phyloP scores from a whole-genome alignment of 1,284 basidiomycete genomes.

The Hymenochaete sp. region DNA sequence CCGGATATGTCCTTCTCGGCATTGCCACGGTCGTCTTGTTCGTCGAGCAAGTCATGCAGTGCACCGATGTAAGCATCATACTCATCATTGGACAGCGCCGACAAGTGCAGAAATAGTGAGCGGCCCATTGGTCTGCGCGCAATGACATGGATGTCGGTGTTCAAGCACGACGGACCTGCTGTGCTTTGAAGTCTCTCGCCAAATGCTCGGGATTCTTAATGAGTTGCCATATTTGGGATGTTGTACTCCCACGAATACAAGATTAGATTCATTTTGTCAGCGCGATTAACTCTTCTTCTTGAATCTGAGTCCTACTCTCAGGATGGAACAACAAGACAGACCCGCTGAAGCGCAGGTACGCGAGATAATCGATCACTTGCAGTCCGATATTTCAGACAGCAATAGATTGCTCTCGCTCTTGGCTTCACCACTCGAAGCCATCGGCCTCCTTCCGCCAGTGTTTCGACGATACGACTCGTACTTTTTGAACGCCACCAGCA shows the following conservation, averaged over 20 bases:
- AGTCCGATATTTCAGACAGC: slow-evolving; percentile 42
- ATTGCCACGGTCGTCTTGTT: slow-evolving; percentile 34
- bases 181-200: no score
- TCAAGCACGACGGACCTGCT: no score
- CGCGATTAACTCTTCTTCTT: no score
- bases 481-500: slow-evolving; percentile 24
- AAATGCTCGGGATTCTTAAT: no score
- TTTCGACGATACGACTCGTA: slow-evolving; percentile 34
- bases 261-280: no score
- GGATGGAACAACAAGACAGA: no score
- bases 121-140: no score
- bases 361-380: slow-evolving; percentile 43
- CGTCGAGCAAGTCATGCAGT: slow-evolving; percentile 45
- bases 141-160: no score
- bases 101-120: slow-evolving; percentile 56
- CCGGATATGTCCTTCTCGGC: no score
- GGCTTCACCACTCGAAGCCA: slow-evolving; percentile 43
- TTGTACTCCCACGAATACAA: no score
- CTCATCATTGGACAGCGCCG: slow-evolving; percentile 64
- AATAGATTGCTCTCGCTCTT: slow-evolving; percentile 46
- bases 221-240: no score
- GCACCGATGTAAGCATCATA: slow-evolving; percentile 55
- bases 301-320: no score
- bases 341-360: slow-evolving; percentile 33
- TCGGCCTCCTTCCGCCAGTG: slow-evolving; percentile 50